Evolutionary conservation across 371 early-diverging fungal species (phyloP).

Genomic region (Saksenaea vasiformis): DNA sequence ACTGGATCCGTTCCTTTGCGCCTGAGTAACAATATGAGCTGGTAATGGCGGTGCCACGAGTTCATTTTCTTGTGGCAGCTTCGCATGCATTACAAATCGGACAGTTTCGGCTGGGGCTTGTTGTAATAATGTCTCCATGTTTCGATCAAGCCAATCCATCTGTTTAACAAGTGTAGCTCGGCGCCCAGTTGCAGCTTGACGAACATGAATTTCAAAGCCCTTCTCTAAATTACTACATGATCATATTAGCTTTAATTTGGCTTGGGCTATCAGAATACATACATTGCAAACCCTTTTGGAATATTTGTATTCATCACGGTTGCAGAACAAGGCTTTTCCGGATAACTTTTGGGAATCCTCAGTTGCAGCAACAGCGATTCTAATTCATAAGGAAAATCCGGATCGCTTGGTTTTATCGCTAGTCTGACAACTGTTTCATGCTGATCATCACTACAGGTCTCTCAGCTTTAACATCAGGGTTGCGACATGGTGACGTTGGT

Average conservation of each 20-base stretch:
- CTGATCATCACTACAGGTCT: slow-evolving; percentile 17
- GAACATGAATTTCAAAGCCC: slow-evolving; percentile 40
- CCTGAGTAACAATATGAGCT: slow-evolving; percentile 7
- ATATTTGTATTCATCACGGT: slow-evolving; percentile 65
- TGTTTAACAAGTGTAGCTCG: slow-evolving; percentile 52
- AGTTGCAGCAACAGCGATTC: slow-evolving; percentile 57
- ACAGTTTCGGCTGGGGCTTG: slow-evolving; percentile 59
- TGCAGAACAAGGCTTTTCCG: slow-evolving; percentile 38
- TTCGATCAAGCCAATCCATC: slow-evolving; percentile 61
- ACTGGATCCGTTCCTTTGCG: background rate
- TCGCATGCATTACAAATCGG: slow-evolving; percentile 44
- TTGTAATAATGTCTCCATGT: slow-evolving; percentile 57
- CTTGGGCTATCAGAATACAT: no score
- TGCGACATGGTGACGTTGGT: background rate
- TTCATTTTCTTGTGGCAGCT: background rate
- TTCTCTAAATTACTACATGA: slow-evolving; percentile 42
- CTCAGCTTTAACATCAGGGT: background rate
- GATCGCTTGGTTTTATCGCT: slow-evolving; percentile 64
- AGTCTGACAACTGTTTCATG: slow-evolving; percentile 37
- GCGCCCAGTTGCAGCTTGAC: background rate
- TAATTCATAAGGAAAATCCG: slow-evolving; percentile 79
- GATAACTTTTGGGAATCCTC: slow-evolving; percentile 50
- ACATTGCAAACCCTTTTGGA: slow-evolving; percentile 64
- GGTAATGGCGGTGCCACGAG: slow-evolving; percentile 20
- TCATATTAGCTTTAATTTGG: background rate